Evolutionary conservation across 257 asterid genomes (phyloP).

Genomic region (Gentiana macrophylla): DNA sequence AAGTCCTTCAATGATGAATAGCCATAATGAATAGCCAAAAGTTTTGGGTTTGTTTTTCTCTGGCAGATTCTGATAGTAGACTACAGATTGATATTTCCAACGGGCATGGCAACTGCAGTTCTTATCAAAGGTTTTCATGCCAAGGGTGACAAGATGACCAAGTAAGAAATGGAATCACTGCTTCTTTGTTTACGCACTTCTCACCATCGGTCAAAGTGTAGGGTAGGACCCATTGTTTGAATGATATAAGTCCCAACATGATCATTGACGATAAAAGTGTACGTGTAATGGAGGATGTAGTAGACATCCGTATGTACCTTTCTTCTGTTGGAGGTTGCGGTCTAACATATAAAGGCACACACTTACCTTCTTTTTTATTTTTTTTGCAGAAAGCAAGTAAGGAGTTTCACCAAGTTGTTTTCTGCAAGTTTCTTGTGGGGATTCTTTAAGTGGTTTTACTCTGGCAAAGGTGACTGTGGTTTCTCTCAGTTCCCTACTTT

Average conservation of each 20-base stretch:
- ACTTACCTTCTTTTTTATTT: no score
- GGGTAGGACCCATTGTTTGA: no score
- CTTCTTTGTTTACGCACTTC: no score
- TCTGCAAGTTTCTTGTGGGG: conserved; percentile 69
- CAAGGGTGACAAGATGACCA: conserved; percentile 59
- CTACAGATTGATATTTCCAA: conserved; percentile 82
- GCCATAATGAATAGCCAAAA: neutral
- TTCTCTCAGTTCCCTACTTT: conserved; percentile 81
- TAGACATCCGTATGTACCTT: no score
- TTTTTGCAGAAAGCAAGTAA: conserved; percentile 64
- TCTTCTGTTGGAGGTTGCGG: no score
- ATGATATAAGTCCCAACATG: no score
- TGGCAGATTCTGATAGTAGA: conserved; percentile 73
- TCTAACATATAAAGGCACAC: no score
- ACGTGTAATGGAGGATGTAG: no score
- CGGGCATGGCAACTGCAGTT: conserved; percentile 91
- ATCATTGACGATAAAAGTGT: no score
- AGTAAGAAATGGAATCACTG: conserved; percentile 20
- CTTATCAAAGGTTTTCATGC: conserved; percentile 82
- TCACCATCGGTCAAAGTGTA: no score
- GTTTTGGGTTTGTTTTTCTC: conserved; percentile 8
- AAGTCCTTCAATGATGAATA: neutral
- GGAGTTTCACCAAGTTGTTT: conserved; percentile 51
- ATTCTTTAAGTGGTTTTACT: conserved; percentile 80
- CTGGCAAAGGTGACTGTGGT: conserved; percentile 61